phyloP scores from a whole-genome alignment of 2,329 filamentous ascomycete genomes.

The Madurella mycetomatis region DNA sequence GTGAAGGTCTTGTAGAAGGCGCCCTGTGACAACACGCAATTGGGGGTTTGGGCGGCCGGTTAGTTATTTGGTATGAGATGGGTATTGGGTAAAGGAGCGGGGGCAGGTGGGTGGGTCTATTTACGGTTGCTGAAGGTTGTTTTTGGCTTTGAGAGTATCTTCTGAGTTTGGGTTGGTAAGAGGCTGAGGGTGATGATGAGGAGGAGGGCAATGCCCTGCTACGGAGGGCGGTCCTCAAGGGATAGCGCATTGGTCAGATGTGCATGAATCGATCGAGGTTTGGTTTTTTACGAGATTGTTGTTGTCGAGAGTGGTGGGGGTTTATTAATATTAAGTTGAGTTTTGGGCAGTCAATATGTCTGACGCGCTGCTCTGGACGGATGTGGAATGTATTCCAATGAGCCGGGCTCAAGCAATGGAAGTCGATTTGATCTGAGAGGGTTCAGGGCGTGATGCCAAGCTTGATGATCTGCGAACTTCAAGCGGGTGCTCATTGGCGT shows the following conservation, averaged over 20 bases:
- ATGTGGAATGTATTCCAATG: background rate
- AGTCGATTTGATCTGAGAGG: background rate
- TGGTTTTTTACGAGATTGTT: background rate
- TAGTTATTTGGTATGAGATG: background rate
- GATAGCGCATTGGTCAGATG: slow-evolving; percentile 1
- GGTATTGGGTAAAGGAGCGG: no score
- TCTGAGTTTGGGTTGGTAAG: slow-evolving; percentile 11
- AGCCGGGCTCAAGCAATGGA: background rate
- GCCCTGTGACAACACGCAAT: slow-evolving; percentile 36
- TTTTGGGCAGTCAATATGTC: background rate
- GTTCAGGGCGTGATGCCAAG: background rate
- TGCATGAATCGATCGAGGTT: background rate
- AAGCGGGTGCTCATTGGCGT: background rate
- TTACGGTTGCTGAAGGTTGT: slow-evolving; percentile 16
- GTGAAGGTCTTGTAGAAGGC: slow-evolving; percentile 73
- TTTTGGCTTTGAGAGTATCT: slow-evolving; percentile 10
- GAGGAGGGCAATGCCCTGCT: slow-evolving; percentile 5
- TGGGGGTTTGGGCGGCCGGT: background rate
- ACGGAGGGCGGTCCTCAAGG: slow-evolving; percentile 2
- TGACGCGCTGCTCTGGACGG: background rate
- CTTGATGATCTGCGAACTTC: background rate
- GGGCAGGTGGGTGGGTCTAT: background rate
- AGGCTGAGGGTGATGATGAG: background rate
- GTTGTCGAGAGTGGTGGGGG: background rate
- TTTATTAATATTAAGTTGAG: background rate